Evolutionary conservation across 768 basidiomycete species (phyloP).

Genomic region (Tulasnella calospora): DNA sequence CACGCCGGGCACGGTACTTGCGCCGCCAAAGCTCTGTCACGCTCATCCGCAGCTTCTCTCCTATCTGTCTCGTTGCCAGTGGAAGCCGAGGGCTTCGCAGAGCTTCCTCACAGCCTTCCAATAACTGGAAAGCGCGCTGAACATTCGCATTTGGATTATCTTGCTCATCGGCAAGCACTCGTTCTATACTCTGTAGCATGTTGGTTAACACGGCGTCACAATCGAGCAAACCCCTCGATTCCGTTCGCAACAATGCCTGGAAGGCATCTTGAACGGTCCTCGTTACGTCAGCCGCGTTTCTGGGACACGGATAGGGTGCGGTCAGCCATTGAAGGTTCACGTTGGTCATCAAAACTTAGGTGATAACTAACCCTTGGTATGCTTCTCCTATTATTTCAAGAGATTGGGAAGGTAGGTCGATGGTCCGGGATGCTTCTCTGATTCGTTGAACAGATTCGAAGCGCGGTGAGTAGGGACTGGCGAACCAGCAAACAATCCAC

Average conservation of each 20-base stretch:
- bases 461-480: too few species aligned
- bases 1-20: background rate
- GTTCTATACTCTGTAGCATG: background rate
- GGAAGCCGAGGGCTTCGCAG: background rate
- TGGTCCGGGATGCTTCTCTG: too few species aligned
- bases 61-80: background rate
- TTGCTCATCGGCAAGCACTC: background rate
- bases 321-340: too few species aligned
- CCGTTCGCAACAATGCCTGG: background rate
- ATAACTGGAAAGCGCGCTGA: background rate
- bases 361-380: too few species aligned
- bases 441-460: too few species aligned
- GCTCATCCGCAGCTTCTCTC: background rate
- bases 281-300: too few species aligned
- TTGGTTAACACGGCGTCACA: background rate
- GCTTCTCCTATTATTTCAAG: too few species aligned
- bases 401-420: too few species aligned
- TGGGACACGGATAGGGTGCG: too few species aligned
- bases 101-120: background rate
- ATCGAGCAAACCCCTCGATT: background rate
- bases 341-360: too few species aligned
- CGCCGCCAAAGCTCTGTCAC: background rate
- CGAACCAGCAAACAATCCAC: too few species aligned
- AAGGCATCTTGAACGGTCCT: background rate
- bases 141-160: background rate